Evolutionary conservation across 306 rosid genomes (phyloP), one percentile per base, ranked within the genome.

Genomic region (Neltuma alba): DNA sequence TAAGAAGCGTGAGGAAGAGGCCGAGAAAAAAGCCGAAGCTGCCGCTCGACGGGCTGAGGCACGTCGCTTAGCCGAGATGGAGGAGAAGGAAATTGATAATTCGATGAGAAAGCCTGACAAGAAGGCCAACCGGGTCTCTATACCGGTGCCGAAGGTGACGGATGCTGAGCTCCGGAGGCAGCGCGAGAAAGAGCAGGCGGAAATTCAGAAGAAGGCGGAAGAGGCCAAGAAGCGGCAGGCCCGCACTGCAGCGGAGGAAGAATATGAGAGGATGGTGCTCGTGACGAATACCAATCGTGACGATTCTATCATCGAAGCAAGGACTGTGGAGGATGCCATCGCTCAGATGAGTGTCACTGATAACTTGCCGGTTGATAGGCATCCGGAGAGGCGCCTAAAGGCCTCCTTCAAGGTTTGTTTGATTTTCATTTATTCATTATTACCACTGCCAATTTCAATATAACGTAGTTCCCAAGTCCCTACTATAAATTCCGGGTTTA

Each of bases 341-440:
- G 85, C 93, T 40, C 78, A 87, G 86, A 91, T 95, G 87, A 25
- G 81, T 6, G 83, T 95, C 41, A 70, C 83, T 15, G 93, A 91
- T 55, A 79, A 37, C 79, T 82, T 93, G 87, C 93, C 96, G 4
- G 88, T 84, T 9, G 99, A 95, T 79, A 88, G 88, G 72, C 99
- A 95, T 80, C 99, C 99, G 1, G 99, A 95, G 87, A 90, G 81
- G 86, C 88, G 99, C 73, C 98, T 95, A 83, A 95, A 93, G 90
- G 97, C 99, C 54, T 85, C 98, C 54, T 93, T 93, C 80, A 95
- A 93, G 99, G 98, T 91, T 28, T 45, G 40, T 3, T 27, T 68
- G 1, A 0, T n/a, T 61, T 21, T 30, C 33, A 33, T 14, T 8
- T 61, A 18, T 74, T 62, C 40, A 30, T n/a, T 11, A 13, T 30